These are phyloP conservation scores for Plasmodium gonderi DNA, from an alignment of 169 alveolate species.

Conservation along the genomic window DNA sequence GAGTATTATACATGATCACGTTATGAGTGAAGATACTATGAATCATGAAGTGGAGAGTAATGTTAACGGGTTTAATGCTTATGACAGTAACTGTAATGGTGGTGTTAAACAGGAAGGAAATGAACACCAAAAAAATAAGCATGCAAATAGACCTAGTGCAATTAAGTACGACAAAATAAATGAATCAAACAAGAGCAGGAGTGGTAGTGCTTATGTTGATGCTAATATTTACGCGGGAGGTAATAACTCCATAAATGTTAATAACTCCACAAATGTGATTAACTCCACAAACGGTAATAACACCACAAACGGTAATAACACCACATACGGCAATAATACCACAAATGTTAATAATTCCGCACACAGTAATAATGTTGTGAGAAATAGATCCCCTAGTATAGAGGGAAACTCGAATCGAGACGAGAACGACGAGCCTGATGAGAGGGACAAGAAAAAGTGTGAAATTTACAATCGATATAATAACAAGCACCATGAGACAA, in stretches of 20 bases:
- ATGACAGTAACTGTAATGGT: neutral
- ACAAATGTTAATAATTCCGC: neutral
- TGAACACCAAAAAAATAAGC: neutral
- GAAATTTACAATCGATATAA: neutral
- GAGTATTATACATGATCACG: neutral
- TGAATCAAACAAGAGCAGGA: neutral
- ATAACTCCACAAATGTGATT: neutral
- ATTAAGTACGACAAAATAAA: neutral
- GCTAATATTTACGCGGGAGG: neutral
- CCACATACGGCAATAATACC: neutral
- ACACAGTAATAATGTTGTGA: too few relatives aligned
- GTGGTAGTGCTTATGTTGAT: conserved; percentile 1
- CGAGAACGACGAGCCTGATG: neutral
- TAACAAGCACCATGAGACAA: neutral
- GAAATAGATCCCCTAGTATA: neutral
- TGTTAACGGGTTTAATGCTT: neutral
- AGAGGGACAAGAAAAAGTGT: neutral
- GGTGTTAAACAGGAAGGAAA: neutral
- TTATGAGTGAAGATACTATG: neutral
- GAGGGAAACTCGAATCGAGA: too few relatives aligned
- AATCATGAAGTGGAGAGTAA: neutral
- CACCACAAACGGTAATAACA: neutral
- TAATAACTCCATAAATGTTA: neutral
- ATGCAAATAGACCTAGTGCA: neutral
- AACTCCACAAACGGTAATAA: neutral